Evolutionary conservation across 2,329 filamentous ascomycete genomes (phyloP).

Genomic region (Cercospora citrullina): DNA sequence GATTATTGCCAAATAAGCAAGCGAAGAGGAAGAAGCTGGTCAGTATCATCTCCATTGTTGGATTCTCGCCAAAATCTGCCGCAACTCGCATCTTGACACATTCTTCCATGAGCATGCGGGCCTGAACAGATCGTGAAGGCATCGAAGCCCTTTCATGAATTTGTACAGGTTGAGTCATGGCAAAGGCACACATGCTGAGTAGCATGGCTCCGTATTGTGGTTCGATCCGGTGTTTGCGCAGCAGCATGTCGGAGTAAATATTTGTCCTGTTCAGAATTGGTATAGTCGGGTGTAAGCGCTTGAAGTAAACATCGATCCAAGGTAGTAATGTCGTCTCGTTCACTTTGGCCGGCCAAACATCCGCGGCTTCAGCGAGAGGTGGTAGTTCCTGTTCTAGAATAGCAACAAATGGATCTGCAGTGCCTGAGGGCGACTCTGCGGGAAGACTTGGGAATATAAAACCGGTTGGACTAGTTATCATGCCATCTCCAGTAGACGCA

Average conservation of each 20-base stretch:
- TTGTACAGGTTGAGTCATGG: constrained; percentile 48
- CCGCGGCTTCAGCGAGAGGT: constrained; percentile 26
- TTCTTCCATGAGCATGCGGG: constrained; percentile 46
- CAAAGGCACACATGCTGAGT: constrained; percentile 46
- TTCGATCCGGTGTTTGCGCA: constrained; percentile 46
- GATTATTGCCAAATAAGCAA: constrained; percentile 32
- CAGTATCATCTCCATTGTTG: constrained; percentile 34
- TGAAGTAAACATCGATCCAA: constrained; percentile 48
- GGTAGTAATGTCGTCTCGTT: constrained; percentile 43
- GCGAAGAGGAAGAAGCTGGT: constrained; percentile 38
- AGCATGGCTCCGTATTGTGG: constrained; percentile 48
- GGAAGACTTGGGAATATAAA: constrained; percentile 40
- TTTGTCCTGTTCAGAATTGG: constrained; percentile 45
- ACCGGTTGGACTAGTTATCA: constrained; percentile 31
- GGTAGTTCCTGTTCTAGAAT: constrained; percentile 39
- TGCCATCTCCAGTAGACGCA: constrained; percentile 34
- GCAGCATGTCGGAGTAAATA: constrained; percentile 46
- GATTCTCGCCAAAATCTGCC: constrained; percentile 41
- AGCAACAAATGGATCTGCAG: constrained; percentile 32
- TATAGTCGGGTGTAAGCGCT: constrained; percentile 46
- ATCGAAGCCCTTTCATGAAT: constrained; percentile 42
- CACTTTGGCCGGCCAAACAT: constrained; percentile 44
- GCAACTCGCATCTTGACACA: constrained; percentile 47
- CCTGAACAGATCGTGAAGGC: constrained; percentile 39
- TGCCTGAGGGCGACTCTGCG: constrained; percentile 40